Conservation (phyloP, 2,329 filamentous ascomycete genomes). For the Cladosporium colombiae region DNA sequence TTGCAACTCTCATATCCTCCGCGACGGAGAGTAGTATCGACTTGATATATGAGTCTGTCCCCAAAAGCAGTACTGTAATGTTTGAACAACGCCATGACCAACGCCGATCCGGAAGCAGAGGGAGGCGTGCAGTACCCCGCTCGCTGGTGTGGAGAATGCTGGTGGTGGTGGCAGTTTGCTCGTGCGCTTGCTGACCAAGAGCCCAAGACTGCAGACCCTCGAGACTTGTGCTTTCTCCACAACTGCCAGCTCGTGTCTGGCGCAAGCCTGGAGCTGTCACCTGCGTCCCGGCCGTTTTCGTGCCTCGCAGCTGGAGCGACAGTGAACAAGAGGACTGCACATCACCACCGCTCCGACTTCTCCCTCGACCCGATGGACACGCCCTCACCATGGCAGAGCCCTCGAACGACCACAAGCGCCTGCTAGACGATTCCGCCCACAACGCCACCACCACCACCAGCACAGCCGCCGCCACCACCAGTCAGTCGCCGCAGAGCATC, state of each 20-base stretch:
- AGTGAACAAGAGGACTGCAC: background rate
- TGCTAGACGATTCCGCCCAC: background rate
- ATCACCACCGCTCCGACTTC: background rate
- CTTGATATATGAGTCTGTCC: background rate
- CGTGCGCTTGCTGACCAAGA: constrained; percentile 1
- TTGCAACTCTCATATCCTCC: background rate
- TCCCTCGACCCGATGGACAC: constrained; percentile 12
- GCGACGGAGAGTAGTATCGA: background rate
- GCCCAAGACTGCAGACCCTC: background rate
- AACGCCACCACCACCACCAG: background rate
- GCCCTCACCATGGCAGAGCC: background rate
- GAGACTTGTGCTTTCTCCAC: background rate
- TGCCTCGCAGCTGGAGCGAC: background rate
- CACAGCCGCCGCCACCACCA: background rate
- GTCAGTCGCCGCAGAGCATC: constrained; percentile 16
- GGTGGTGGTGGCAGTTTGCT: background rate
- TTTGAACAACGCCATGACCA: background rate
- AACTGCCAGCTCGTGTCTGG: background rate
- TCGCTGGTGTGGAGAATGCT: background rate
- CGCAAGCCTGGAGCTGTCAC: background rate
- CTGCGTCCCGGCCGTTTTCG: background rate
- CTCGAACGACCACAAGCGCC: constrained; percentile 7
- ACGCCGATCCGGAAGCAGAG: background rate
- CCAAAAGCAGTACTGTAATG: background rate
- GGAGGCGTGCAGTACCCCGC: background rate